These are phyloP conservation scores for Mallotus nudiflorus DNA, from an alignment of 345 rosid species.

Conservation along the genomic window DNA sequence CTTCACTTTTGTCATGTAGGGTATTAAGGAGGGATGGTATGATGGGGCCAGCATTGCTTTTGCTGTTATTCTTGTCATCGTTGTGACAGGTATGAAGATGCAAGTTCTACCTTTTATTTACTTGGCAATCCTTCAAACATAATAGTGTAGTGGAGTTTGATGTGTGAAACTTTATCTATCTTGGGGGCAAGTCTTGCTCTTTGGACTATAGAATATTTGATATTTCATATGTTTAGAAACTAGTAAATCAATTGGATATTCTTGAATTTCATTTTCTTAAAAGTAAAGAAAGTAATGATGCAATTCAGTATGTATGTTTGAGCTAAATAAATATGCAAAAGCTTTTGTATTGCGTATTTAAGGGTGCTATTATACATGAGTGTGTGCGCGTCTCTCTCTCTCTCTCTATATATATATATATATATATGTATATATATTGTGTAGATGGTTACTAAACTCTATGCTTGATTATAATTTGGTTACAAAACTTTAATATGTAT, in stretches of 20 bases:
- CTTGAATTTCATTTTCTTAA: too few relatives aligned
- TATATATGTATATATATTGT: too few relatives aligned
- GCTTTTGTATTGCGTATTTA: too few relatives aligned
- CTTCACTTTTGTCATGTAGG: constrained; percentile 38
- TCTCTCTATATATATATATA: too few relatives aligned
- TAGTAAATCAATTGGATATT: neutral
- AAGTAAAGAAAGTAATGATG: too few relatives aligned
- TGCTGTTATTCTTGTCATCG: constrained; percentile 89
- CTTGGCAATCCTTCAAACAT: neutral
- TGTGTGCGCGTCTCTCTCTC: too few relatives aligned
- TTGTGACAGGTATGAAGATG: constrained; percentile 76
- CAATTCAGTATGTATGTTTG: too few relatives aligned
- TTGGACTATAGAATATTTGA: neutral
- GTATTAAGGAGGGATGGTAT: constrained; percentile 89
- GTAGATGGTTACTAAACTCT: too few relatives aligned
- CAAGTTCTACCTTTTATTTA: neutral
- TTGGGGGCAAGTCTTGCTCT: neutral
- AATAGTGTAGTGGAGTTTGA: neutral
- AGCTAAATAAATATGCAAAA: too few relatives aligned
- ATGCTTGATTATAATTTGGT: too few relatives aligned
- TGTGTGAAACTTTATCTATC: neutral
- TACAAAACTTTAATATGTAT: too few relatives aligned
- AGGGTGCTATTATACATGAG: too few relatives aligned
- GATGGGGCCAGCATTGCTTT: constrained; percentile 99
- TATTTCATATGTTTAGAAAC: neutral